Base-by-base conservation (phyloP, 352 stramenopile genomes). In the Globisporangium parvum region DNA sequence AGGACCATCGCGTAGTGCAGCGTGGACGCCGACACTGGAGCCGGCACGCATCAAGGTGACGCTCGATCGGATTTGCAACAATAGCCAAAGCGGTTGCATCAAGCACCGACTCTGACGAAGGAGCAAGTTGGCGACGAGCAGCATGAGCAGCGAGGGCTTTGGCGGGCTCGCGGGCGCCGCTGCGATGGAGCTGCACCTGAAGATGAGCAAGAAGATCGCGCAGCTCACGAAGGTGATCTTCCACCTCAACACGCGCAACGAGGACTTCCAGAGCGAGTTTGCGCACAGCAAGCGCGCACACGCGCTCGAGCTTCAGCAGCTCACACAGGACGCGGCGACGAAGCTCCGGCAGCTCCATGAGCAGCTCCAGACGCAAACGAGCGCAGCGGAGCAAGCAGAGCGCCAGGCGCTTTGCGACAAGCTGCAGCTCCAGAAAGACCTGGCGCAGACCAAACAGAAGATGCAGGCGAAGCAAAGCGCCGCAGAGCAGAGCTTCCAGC, bases 171-270 rank as follows among this genome's bases (percentile, higher is more conserved):
- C 46, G 49, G 48, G 53, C 57, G 31, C 48, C 57, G 28, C 57
- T 55, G 49, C 55, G 31, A 71, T 68, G 3, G 86, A 96, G 52
- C 58, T 97, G 62, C 88, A 96, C 53, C 72, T 96, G 44, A 96
- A 96, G 66, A 96, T 97, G 89, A 95, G 85, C 71, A 97, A 97
- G 72, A 97, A 97, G 73, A 91, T 97, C 57, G 89, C 91, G 49
- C 89, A 96, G 80, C 75, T 97, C 21, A 97, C 91, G 26, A 96
- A 97, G 64, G 91, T 96, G 37, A 96, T 97, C 53, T 97, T 96
- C 74, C 89, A 96, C 60, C 74, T 97, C 50, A 97, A 97, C 66
- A 97, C 89, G 3, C 86, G 88, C 62, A 97, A 97, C 60, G 88
- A 97, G 59, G 89, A 97, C 64, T 85, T 87, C 35, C 70, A 92